Percentiles rank a stretch among this genome's conserved stretches.
These are phyloP conservation scores for Neonothopanus nambi DNA, from an alignment of 1,284 basidiomycete genomes.

Conservation along the genomic window DNA sequence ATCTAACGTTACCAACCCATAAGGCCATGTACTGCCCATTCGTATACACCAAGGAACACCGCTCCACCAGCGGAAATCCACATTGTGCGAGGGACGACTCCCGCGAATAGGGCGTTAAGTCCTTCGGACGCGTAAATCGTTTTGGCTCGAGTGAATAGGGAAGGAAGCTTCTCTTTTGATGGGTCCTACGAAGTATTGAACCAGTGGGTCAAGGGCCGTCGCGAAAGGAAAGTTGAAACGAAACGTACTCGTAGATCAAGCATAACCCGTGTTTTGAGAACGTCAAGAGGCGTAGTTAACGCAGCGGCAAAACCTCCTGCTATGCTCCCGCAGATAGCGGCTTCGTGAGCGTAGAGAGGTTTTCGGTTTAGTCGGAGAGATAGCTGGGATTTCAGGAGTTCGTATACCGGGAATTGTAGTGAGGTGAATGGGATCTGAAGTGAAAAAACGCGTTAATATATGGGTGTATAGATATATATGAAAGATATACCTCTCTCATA, in stretches of 20 bases:
- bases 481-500: slow-evolving; percentile 41
- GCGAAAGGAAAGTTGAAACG: background rate
- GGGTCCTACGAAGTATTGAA: no score
- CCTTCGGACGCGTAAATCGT: slow-evolving; percentile 81
- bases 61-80: slow-evolving; percentile 98
- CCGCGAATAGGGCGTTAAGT: slow-evolving; percentile 76
- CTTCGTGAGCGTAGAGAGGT: slow-evolving; percentile 76
- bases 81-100: slow-evolving; percentile 87
- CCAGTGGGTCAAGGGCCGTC: background rate
- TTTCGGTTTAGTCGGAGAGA: slow-evolving; percentile 52
- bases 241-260: slow-evolving; percentile 75
- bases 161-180: slow-evolving; percentile 19
- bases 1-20: no score
- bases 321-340: slow-evolving; percentile 88
- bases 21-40: slow-evolving; percentile 53
- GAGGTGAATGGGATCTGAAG: slow-evolving; percentile 94
- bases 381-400: slow-evolving; percentile 75
- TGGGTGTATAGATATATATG: no score
- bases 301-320: slow-evolving; percentile 92
- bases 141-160: slow-evolving; percentile 53
- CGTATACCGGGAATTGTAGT: slow-evolving; percentile 96
- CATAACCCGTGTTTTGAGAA: slow-evolving; percentile 98
- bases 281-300: slow-evolving; percentile 93
- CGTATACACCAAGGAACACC: slow-evolving; percentile 95
- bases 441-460: slow-evolving; percentile 7